Evolutionary conservation across 176 grass and related monocot genomes (phyloP), one percentile per base, ranked within the genome.

Genomic region (Zizania latifolia): DNA sequence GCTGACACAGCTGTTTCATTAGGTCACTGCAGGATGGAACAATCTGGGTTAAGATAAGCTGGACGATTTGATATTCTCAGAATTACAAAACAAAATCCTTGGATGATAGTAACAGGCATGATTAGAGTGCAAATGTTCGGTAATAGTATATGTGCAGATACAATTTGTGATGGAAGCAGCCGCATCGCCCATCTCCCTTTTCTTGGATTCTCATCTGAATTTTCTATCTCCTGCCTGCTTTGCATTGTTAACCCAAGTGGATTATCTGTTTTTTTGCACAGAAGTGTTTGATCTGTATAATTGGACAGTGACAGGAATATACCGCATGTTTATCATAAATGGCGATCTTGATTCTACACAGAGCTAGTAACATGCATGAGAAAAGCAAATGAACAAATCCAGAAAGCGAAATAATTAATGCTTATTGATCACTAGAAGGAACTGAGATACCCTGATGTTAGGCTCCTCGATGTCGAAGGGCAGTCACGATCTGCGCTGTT

Each of bases 1-100:
- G 84, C 86, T 84, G 81, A 80, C 81, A 71, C 86, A 88, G 76
- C 81, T 88, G 76, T 62, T 84, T 69, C 61, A 17, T 46, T 37
- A 24, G 48, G 58, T 81, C 48, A 65, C 78, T 35, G 17, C 54
- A 51, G 17, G 48, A 78, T 29, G 62, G 86, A 83, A 88, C 79
- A 75, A 83, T 83, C 23, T 0, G 61, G 13, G 75, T 14, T 83
- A 79, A 79, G 68, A 60, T 83, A 84, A 84, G 75, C 62, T 75
- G 75, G 70, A 63, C 2, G 75, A 62, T 79, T 79, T 87, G 85
- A 82, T 79, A 87, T 87, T 87, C 66, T 69, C 58, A n/a, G 79
- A 48, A 22, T 87, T 76, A 13, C n/a, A n/a, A n/a, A n/a, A n/a
- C n/a, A 46, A 70, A 81, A 70, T 8, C 14, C 17, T 45, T 62